Base-by-base conservation (phyloP, 2,329 filamentous ascomycete species). In the Microdochium paspali region DNA sequence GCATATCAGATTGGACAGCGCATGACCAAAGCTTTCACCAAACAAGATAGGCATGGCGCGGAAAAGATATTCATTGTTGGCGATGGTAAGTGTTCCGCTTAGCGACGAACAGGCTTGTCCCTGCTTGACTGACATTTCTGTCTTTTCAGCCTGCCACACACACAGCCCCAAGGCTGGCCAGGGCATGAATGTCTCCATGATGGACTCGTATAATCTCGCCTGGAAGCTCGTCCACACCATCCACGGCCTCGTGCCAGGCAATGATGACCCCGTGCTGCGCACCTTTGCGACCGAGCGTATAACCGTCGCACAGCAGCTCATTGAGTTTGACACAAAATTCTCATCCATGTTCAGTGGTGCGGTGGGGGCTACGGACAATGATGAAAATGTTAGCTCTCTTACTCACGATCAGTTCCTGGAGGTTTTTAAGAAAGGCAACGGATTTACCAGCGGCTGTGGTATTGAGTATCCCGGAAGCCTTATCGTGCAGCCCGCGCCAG, bases 181-280 rank as follows among this genome's bases (percentile, higher is more conserved):
- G 54, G 67, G 67, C 20, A 72, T 71, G 69, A 72, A 72, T 44
- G 66, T 71, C 2, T 68, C 66, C 7, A 71, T 72, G 64, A 67
- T 69, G 60, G 69, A 77, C 58, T 72, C 70, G 0, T 72, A 68
- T 12, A 77, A 77, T 53, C 66, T 72, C 21, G 74, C 73, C 60
- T 77, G 73, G 73, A 72, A 72, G 54, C 65, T 76, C 10, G 66
- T 74, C 0, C 63, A 75, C 54, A 65, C 61, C 1, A 42, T 58
- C 24, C 46, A 50, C 13, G 54, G 54, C 15, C 52, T 56, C 10
- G 23, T 31, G 15, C 45, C 45, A 13, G 45, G 25, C 21, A 23
- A n/a, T 4, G 24, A 31, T 15, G 45, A 40, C 18, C 15, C 35
- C 6, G 46, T 57, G 3, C 46, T 58, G 7, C 48, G 53, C 10